Base-by-base conservation (phyloP, 2,329 filamentous ascomycete species). In the Gliomastix tumulicola region DNA sequence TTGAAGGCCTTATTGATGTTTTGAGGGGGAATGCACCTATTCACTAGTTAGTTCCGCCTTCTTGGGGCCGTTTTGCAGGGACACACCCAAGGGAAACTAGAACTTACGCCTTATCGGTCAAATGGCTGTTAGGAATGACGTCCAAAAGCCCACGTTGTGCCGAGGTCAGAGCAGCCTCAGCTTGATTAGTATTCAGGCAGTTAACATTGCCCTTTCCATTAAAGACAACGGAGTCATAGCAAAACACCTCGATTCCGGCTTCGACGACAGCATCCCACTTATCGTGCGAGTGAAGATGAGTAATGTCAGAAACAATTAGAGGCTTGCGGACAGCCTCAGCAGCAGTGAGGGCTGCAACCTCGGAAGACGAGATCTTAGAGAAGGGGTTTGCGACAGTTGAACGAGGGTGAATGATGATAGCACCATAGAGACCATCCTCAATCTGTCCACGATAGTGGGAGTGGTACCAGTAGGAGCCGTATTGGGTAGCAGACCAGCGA, bases 391-490 rank as follows among this genome's bases (percentile, higher is more conserved):
- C 46, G 3, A 47, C 39, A 11, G 39, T 22, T 1, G 35, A 17
- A 1, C 51, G 41, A 28, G 66, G 60, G 30, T 61, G 60, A 15
- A 81, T 71, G 9, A 70, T 48, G 13, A 28, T 13, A 6, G 25
- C 25, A 1, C 25, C 25, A 28, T 28, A 28, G 13, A 28, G 16
- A 7, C 25, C 25, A 12, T 28, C 25, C 6, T 15, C 25, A 13
- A 28, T 28, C 41, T 79, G 75, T 3, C 65, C 66, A 2, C 60
- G 56, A 19, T 63, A 62, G 46, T 82, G 77, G 0, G 73, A 66
- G 53, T 81, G 77, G 44, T 80, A 82, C 62, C 71, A 79, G 53
- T 74, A 76, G 32, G 66, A 68, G 4, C 78, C 78, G 45, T 74
- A 69, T 38, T 76, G 66, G 1, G 60, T 64, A 0, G 76, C 76